Evolutionary conservation across 176 grass and related monocot genomes (phyloP).

Genomic region (Musa acuminata): DNA sequence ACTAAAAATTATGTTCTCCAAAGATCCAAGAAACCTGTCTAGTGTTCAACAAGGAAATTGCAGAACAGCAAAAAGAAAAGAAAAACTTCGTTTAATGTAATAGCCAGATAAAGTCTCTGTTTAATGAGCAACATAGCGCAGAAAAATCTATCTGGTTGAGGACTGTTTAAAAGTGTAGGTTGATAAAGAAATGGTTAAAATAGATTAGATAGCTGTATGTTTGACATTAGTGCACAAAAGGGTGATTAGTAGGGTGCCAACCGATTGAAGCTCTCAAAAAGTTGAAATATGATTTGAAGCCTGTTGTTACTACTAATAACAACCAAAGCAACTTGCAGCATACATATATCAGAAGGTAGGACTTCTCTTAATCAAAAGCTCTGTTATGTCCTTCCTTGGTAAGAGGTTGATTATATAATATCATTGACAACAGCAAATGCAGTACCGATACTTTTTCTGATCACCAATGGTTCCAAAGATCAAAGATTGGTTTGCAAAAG

Average conservation of each 20-base stretch:
- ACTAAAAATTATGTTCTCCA: background rate
- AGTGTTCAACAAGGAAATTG: no score
- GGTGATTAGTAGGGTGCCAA: background rate
- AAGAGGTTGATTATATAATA: background rate
- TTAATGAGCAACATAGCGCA: no score
- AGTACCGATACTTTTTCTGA: no score
- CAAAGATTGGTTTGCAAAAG: no score
- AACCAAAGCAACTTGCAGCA: slow-evolving; percentile 30
- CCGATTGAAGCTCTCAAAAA: slow-evolving; percentile 18
- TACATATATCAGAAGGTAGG: slow-evolving; percentile 26
- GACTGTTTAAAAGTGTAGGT: background rate
- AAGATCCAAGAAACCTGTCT: no score
- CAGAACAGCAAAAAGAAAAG: background rate
- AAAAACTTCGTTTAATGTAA: background rate
- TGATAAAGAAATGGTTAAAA: background rate
- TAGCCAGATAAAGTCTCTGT: no score
- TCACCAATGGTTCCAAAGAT: no score
- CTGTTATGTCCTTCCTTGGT: no score
- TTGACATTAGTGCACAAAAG: no score
- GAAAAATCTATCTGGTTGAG: no score
- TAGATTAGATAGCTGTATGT: no score
- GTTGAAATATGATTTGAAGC: slow-evolving; percentile 40
- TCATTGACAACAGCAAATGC: slow-evolving; percentile 29
- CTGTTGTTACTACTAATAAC: slow-evolving; percentile 55
- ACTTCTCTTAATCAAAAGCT: no score